Base-by-base conservation (phyloP, 75 land plant genomes). In the Adiantum capillusveneris region DNA sequence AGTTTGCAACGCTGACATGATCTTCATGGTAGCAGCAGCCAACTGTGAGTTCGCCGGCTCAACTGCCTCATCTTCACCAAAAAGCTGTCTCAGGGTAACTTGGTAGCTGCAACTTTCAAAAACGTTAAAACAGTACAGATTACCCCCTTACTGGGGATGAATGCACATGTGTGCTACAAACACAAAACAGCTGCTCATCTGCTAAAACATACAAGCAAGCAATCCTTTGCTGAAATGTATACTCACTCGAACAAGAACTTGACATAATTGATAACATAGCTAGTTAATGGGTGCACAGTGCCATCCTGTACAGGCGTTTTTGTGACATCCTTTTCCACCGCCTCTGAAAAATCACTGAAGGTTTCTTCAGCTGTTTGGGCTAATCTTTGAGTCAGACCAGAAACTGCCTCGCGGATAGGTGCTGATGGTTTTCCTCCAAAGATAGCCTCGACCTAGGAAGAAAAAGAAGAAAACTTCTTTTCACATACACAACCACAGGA, bases 191-290 rank as follows among this genome's bases (percentile, higher is more conserved):
- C n/a, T n/a, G n/a, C n/a, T n/a, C n/a, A n/a, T n/a, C n/a, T n/a
- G n/a, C n/a, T n/a, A n/a, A n/a, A n/a, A n/a, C n/a, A n/a, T n/a
- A n/a, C n/a, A n/a, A n/a, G n/a, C n/a, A n/a, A n/a, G n/a, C n/a
- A n/a, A n/a, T n/a, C n/a, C n/a, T n/a, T n/a, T n/a, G n/a, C n/a
- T n/a, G n/a, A n/a, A n/a, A n/a, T n/a, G 20, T 22, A 58, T 36
- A 80, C 97, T 75, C 77, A 92, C 97, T 92, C 95, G 53, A 92
- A 80, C 26, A 92, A 62, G 65, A 88, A 92, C 59, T 92, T 92
- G 59, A 88, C 90, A 58, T 92, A 92, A 53, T 92, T 92, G 59
- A 92, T 88, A 26, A 92, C 97, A 74, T 92, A 92, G 69, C 95
- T 92, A 7, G 90, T 92, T 55, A 92, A 70, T 54, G 95, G 95